Evolutionary conservation across 1,284 basidiomycete genomes (phyloP).

Genomic region (Trichosporon coremiiforme): DNA sequence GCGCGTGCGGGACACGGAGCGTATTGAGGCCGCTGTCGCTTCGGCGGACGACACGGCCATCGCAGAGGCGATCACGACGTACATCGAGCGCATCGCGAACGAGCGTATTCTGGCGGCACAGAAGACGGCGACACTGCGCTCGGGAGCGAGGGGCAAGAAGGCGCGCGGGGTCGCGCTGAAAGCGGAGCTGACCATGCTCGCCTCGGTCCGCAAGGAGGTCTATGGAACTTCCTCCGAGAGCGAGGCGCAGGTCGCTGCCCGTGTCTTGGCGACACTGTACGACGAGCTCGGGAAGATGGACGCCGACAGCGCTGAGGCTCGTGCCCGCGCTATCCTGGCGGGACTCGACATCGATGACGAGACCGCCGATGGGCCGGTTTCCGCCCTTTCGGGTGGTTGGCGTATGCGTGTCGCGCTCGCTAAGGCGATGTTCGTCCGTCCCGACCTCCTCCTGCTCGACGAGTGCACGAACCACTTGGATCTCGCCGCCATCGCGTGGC

Average conservation of each 20-base stretch:
- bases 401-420: conserved; percentile 63
- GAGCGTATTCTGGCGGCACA: conserved; percentile 28
- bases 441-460: conserved; percentile 57
- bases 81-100: conserved; percentile 22
- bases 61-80: conserved; percentile 13
- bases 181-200: conserved; percentile 28
- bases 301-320: conserved; percentile 60
- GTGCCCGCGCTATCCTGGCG: conserved; percentile 61
- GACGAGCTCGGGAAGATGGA: conserved; percentile 49
- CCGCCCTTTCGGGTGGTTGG: conserved; percentile 70
- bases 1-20: conserved; percentile 20
- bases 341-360: conserved; percentile 66
- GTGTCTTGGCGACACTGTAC: conserved; percentile 69
- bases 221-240: background rate
- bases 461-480: conserved; percentile 60
- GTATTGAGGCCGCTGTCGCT: conserved; percentile 20
- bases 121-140: conserved; percentile 31
- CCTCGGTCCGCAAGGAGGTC: conserved; percentile 23
- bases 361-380: conserved; percentile 61
- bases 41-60: background rate
- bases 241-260: conserved; percentile 22
- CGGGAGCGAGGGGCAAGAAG: conserved; percentile 31
- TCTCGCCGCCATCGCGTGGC: conserved; percentile 56
- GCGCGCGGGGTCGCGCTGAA: conserved; percentile 31
- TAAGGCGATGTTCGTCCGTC: conserved; percentile 57